Evolutionary conservation across 1,139 yeast genomes (phyloP).

Genomic region (Casaregolazyma suthepensis): DNA sequence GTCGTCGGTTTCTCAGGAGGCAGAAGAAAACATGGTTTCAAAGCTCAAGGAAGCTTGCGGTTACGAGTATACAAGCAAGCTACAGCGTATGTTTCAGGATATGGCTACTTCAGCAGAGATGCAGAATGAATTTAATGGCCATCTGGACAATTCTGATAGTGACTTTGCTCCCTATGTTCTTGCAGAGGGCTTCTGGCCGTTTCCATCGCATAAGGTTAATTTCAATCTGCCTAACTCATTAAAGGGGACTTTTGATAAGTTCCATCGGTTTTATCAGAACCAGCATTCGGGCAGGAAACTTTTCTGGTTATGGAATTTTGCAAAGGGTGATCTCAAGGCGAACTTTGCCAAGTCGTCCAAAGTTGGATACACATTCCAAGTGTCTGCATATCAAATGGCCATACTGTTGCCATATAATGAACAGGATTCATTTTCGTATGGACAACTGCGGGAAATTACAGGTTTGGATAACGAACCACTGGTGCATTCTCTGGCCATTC

Average conservation of each 20-base stretch:
- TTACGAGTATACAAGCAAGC: conserved; percentile 85
- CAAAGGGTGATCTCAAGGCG: conserved; percentile 91
- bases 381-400: conserved; percentile 81
- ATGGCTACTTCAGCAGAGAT: conserved; percentile 81
- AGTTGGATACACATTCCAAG: conserved; percentile 73
- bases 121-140: conserved; percentile 53
- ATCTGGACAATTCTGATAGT: conserved; percentile 34
- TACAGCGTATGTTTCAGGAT: conserved; percentile 95
- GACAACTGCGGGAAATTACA: conserved; percentile 59
- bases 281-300: conserved; percentile 85
- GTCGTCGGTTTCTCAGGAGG: conserved; percentile 73
- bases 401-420: conserved; percentile 76
- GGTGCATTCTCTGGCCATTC: conserved; percentile 69
- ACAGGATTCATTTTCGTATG: conserved; percentile 50
- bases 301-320: conserved; percentile 94
- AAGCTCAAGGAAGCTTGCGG: conserved; percentile 87
- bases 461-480: conserved; percentile 61
- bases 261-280: conserved; percentile 60
- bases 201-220: conserved; percentile 43
- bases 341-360: conserved; percentile 71
- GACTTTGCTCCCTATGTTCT: conserved; percentile 68
- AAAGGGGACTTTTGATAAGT: conserved; percentile 55
- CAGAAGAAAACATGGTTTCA: conserved; percentile 83
- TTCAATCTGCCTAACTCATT: conserved; percentile 62
- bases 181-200: conserved; percentile 91